Percentiles rank a stretch among this genome's conserved stretches.
phyloP scores from a whole-genome alignment of 2,329 filamentous ascomycete species.

The Aspergillus fischeri region DNA sequence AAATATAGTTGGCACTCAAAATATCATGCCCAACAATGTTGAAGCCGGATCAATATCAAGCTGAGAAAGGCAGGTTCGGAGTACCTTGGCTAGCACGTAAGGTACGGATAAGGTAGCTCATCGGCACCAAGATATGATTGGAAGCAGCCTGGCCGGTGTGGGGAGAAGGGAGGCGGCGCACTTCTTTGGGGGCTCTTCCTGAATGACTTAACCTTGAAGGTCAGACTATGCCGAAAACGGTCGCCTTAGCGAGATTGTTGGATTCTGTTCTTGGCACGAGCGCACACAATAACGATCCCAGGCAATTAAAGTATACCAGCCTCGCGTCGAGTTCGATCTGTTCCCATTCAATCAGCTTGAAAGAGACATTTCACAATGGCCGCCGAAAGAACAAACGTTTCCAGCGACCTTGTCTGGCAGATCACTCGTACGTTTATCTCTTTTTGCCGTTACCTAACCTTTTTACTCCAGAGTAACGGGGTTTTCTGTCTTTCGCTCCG shows the following conservation, averaged over 20 bases:
- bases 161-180: not conserved
- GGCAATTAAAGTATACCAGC: slow-evolving; percentile 12
- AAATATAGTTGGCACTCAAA: not conserved
- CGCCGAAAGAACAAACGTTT: slow-evolving; percentile 66
- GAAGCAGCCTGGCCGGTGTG: not conserved
- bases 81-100: not conserved
- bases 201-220: not conserved
- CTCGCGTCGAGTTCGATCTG: slow-evolving; percentile 20
- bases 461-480: not conserved
- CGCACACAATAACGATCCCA: slow-evolving; percentile 24
- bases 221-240: slow-evolving; percentile 31
- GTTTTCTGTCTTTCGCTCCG: not conserved
- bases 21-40: not conserved
- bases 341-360: slow-evolving; percentile 20
- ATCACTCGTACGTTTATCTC: slow-evolving; percentile 71
- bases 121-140: not conserved
- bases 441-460: not conserved
- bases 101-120: not conserved
- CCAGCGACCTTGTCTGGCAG: slow-evolving; percentile 91
- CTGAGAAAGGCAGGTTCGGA: not conserved
- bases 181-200: not conserved
- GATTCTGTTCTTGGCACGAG: slow-evolving; percentile 24
- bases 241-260: slow-evolving; percentile 36
- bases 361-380: slow-evolving; percentile 35
- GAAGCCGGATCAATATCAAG: not conserved